Percentiles rank a stretch among this genome's conserved stretches.
Evolutionary conservation across 2,329 filamentous ascomycete genomes (phyloP).

Genomic region (Trichoderma guizhouense): DNA sequence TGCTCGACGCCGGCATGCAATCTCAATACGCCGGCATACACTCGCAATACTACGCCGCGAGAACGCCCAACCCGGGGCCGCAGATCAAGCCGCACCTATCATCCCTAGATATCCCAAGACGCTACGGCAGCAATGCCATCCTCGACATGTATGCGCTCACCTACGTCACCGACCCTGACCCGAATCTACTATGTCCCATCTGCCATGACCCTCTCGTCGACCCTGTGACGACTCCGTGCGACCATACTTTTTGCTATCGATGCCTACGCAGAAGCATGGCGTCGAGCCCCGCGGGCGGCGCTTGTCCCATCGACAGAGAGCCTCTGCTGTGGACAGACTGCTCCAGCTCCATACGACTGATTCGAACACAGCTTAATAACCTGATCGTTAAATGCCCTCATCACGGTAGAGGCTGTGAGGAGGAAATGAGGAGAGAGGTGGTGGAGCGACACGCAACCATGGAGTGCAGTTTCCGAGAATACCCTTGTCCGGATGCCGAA

Average conservation of each 20-base stretch:
- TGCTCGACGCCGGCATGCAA: slow-evolving; percentile 2
- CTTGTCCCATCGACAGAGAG: slow-evolving; percentile 59
- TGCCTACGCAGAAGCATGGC: slow-evolving; percentile 49
- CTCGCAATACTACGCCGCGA: slow-evolving; percentile 9
- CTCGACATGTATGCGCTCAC: slow-evolving; percentile 46
- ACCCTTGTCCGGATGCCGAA: slow-evolving; percentile 51
- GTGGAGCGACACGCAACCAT: slow-evolving; percentile 54
- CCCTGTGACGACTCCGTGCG: slow-evolving; percentile 59
- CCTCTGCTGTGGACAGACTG: slow-evolving; percentile 38
- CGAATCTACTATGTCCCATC: slow-evolving; percentile 51
- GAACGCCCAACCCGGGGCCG: not conserved
- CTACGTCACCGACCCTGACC: slow-evolving; percentile 43
- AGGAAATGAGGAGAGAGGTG: slow-evolving; percentile 49
- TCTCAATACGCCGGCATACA: slow-evolving; percentile 8
- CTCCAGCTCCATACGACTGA: slow-evolving; percentile 43
- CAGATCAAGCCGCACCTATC: slow-evolving; percentile 33
- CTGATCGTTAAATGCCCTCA: slow-evolving; percentile 59
- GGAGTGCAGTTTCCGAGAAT: slow-evolving; percentile 54
- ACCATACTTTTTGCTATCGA: slow-evolving; percentile 62
- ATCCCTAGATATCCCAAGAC: slow-evolving; percentile 38
- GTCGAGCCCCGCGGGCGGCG: slow-evolving; percentile 38
- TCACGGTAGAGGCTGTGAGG: slow-evolving; percentile 46
- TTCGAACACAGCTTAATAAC: slow-evolving; percentile 59
- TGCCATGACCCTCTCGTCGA: slow-evolving; percentile 60
- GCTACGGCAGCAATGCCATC: slow-evolving; percentile 36